Evolutionary conservation across 2,329 filamentous ascomycete species (phyloP), one percentile per base, ranked within the genome.

Genomic region (Pestalotiopsis fici): DNA sequence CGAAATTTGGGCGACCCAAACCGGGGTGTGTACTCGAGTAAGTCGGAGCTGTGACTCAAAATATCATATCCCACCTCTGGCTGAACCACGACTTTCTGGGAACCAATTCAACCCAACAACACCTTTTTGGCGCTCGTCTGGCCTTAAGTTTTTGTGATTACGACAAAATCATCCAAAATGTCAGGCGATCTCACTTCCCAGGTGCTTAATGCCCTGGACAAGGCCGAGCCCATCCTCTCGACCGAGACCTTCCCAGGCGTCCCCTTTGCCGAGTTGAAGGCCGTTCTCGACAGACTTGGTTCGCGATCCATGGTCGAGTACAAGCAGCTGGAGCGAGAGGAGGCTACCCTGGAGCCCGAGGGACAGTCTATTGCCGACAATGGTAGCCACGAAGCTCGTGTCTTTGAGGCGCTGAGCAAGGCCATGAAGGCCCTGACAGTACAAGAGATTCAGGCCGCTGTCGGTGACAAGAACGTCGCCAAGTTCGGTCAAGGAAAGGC

Each of bases 401-500:
- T 95, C 67, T 95, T 94, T 74, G 89, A 93, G 75, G 92, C 91
- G 0, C 83, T 95, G 67, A 86, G 87, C 72, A 83, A 87, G 71
- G 90, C 91, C 35, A 78, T 94, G 71, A 94, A 95, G 76, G 95
- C 94, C 25, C 85, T 98, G 79, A 92, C 92, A 71, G 91, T 98
- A 68, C 83, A 87, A 71, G 93, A 95, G 72, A 83, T 95, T 66
- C 87, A 91, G 81, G 84, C 83, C 77, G 83, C 83, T 65, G 90
- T 95, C 71, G 91, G 92, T 66, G 89, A 92, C 79, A 93, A 93
- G 79, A 90, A 83, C 60, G 91, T 88, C 57, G 86, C 91, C 62
- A 95, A 93, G 82, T 85, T 98, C 69, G 96, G 96, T n/a, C 92
- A 96, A 78, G 94, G 94, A 74, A 97, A 96, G 83, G 95, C 95